Percentiles rank a stretch among this genome's conserved stretches.
Conservation (phyloP, 1,139 yeast genomes). For the Suhomyces panamericanus region DNA sequence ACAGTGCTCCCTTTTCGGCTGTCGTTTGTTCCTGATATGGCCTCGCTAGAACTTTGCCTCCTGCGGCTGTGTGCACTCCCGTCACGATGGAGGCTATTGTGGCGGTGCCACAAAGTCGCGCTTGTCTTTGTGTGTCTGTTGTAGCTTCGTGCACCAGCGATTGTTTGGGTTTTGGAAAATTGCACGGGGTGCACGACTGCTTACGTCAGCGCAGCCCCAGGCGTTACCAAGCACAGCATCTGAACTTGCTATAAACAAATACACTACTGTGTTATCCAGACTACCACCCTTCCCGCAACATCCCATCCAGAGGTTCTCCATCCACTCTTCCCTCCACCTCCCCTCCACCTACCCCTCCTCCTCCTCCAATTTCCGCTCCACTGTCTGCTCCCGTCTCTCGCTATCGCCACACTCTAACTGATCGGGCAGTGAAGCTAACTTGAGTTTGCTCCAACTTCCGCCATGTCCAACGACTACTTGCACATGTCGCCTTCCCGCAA, state of each 20-base stretch:
- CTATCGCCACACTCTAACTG: neutral
- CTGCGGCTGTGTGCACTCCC: neutral
- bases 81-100: neutral
- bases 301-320: neutral
- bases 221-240: slow-evolving; percentile 8
- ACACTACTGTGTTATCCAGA: neutral
- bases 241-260: slow-evolving; percentile 6
- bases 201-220: slow-evolving; percentile 4
- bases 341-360: neutral
- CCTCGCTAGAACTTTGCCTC: slow-evolving; percentile 1
- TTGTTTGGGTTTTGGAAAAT: slow-evolving; percentile 6
- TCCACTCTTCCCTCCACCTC: neutral
- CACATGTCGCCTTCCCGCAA: slow-evolving; percentile 39
- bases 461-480: slow-evolving; percentile 37
- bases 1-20: neutral
- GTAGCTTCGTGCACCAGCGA: slow-evolving; percentile 5
- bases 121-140: slow-evolving; percentile 9
- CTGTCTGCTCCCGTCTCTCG: neutral
- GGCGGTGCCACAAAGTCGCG: slow-evolving; percentile 9
- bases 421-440: slow-evolving; percentile 1
- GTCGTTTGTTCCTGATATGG: neutral
- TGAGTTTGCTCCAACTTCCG: neutral
- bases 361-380: neutral
- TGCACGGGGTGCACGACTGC: slow-evolving; percentile 1
- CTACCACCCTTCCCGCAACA: neutral